These are phyloP conservation scores for Colletotrichum orbiculare DNA, from an alignment of 2,329 filamentous ascomycete genomes.

Conservation along the genomic window DNA sequence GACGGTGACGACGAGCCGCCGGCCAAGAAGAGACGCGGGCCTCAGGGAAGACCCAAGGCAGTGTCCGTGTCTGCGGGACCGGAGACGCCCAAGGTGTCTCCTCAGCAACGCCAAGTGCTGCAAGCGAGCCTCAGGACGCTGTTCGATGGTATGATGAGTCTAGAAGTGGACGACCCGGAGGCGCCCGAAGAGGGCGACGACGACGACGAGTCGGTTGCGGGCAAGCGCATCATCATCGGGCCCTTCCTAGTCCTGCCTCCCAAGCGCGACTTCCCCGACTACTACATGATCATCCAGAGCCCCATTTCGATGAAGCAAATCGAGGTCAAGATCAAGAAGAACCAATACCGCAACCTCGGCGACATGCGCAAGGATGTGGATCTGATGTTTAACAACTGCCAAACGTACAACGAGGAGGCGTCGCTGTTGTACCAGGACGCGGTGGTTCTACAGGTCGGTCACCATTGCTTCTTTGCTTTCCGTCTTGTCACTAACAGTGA, in stretches of 20 bases:
- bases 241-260: constrained; percentile 93
- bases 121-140: constrained; percentile 82
- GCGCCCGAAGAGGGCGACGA: constrained; percentile 67
- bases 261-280: constrained; percentile 91
- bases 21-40: constrained; percentile 80
- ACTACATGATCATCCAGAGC: constrained; percentile 91
- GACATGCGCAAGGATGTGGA: constrained; percentile 87
- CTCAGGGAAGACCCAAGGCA: constrained; percentile 74
- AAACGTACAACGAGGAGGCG: constrained; percentile 96
- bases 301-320: constrained; percentile 98
- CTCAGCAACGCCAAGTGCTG: constrained; percentile 78
- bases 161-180: constrained; percentile 81
- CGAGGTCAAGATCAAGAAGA: constrained; percentile 93
- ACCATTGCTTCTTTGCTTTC: neutral
- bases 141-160: constrained; percentile 82
- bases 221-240: constrained; percentile 86
- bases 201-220: constrained; percentile 66
- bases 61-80: constrained; percentile 40
- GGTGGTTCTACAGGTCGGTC: constrained; percentile 85
- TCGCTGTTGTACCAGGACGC: constrained; percentile 94
- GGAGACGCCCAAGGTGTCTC: constrained; percentile 62
- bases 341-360: constrained; percentile 85
- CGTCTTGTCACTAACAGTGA: constrained; percentile 46
- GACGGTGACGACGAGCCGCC: constrained; percentile 82
- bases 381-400: constrained; percentile 88